Percentiles rank a stretch among this genome's conserved stretches.
Evolutionary conservation across 495 filamentous ascomycete genomes (phyloP).

Genomic region (Aspergillus sparsus): DNA sequence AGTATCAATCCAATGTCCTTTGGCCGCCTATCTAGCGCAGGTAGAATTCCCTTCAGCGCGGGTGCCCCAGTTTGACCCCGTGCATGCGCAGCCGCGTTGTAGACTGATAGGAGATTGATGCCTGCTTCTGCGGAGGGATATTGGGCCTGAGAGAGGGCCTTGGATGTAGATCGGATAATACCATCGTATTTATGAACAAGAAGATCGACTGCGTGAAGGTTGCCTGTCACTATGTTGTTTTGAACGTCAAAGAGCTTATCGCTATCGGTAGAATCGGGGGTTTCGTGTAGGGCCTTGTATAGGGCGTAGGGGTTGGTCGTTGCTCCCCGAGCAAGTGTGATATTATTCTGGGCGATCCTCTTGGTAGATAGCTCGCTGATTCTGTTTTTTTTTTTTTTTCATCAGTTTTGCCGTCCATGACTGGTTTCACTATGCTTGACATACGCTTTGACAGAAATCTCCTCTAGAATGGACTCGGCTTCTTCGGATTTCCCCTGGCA

Average conservation of each 20-base stretch:
- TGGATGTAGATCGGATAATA: slow-evolving; percentile 65
- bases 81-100: slow-evolving; percentile 78
- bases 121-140: slow-evolving; percentile 58
- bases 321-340: slow-evolving; percentile 57
- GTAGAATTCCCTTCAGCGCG: slow-evolving; percentile 70
- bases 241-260: slow-evolving; percentile 82
- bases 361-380: slow-evolving; percentile 77
- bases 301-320: slow-evolving; percentile 75
- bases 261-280: slow-evolving; percentile 57
- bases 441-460: slow-evolving; percentile 64
- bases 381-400: slow-evolving; percentile 40
- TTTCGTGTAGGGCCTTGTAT: slow-evolving; percentile 64
- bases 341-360: slow-evolving; percentile 78
- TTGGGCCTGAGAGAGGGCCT: slow-evolving; percentile 52
- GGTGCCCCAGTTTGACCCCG: slow-evolving; percentile 63
- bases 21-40: slow-evolving; percentile 73
- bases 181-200: slow-evolving; percentile 75
- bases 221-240: slow-evolving; percentile 62
- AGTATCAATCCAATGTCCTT: slow-evolving; percentile 82
- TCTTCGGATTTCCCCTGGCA: slow-evolving; percentile 72
- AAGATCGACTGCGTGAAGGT: slow-evolving; percentile 73
- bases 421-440: slow-evolving; percentile 19
- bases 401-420: slow-evolving; percentile 23
- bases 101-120: slow-evolving; percentile 66
- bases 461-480: slow-evolving; percentile 64